A percentile compares a stretch with the other conserved stretches of the same genome.
phyloP scores from a whole-genome alignment of 2,329 filamentous ascomycete species.

The Pseudogymnoascus sp. region DNA sequence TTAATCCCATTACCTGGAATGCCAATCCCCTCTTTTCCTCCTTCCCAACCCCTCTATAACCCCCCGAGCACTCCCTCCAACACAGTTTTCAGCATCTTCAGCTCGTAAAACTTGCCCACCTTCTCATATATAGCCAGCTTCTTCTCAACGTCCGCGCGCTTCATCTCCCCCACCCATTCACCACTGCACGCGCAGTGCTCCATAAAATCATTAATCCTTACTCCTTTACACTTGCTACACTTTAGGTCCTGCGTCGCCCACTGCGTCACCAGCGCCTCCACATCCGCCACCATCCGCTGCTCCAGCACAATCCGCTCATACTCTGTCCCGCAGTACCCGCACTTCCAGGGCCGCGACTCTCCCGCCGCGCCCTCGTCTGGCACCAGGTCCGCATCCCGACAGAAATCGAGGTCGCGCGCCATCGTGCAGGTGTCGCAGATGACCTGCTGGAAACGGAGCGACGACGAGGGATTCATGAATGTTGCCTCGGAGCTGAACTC shows the following conservation, averaged over 20 bases:
- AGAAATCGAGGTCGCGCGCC: constrained; percentile 81
- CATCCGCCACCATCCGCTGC: constrained; percentile 67
- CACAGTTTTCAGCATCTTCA: constrained; percentile 72
- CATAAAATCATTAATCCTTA: constrained; percentile 87
- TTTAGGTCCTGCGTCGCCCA: constrained; percentile 89
- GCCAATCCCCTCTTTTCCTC: background rate
- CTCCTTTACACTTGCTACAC: constrained; percentile 60
- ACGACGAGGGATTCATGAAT: constrained; percentile 77
- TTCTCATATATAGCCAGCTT: constrained; percentile 60
- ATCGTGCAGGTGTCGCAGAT: constrained; percentile 88
- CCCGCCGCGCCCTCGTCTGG: constrained; percentile 33
- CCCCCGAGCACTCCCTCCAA: constrained; percentile 53
- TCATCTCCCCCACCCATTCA: constrained; percentile 66
- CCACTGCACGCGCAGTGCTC: constrained; percentile 94
- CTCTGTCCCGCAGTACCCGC: constrained; percentile 63
- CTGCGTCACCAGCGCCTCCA: constrained; percentile 64
- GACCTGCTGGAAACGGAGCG: constrained; percentile 62
- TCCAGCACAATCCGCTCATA: constrained; percentile 76
- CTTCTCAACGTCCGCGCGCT: constrained; percentile 55
- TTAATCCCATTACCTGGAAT: constrained; percentile 2
- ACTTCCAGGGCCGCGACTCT: constrained; percentile 54
- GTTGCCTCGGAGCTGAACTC: constrained; percentile 86
- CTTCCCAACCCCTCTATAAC: constrained; percentile 28
- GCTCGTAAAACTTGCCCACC: constrained; percentile 69
- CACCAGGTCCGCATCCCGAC: constrained; percentile 75